These are phyloP conservation scores for Penicillium paradoxum DNA, from an alignment of 495 filamentous ascomycete species.

Conservation along the genomic window DNA sequence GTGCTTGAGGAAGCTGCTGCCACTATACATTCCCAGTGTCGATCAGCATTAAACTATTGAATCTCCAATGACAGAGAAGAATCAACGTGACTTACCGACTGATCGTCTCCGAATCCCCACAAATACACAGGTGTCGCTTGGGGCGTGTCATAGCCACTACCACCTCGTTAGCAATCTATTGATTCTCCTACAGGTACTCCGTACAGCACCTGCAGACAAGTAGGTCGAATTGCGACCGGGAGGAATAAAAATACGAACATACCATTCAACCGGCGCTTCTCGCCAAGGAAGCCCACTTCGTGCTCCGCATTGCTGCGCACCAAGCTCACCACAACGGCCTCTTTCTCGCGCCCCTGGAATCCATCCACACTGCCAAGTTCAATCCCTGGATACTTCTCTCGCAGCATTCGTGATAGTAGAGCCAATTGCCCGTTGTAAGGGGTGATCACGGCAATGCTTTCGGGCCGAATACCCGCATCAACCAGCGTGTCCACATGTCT, in stretches of 20 bases:
- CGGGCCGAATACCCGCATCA: constrained; percentile 68
- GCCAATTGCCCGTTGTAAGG: constrained; percentile 94
- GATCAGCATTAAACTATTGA: constrained; percentile 5
- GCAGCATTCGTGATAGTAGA: constrained; percentile 66
- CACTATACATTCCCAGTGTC: constrained; percentile 40
- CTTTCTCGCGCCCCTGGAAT: constrained; percentile 96
- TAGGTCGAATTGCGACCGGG: neutral
- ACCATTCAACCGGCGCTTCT: constrained; percentile 91
- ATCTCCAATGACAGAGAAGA: neutral
- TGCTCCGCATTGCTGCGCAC: constrained; percentile 82
- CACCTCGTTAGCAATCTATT: neutral
- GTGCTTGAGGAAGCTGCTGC: constrained; percentile 72
- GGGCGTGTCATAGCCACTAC: constrained; percentile 93
- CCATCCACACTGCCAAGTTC: constrained; percentile 94
- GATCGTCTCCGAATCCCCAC: constrained; percentile 91
- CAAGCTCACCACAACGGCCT: constrained; percentile 84
- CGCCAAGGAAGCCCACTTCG: constrained; percentile 91
- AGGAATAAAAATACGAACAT: constrained; percentile 6
- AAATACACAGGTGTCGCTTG: constrained; percentile 81
- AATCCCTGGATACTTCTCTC: constrained; percentile 73
- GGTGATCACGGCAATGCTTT: constrained; percentile 89
- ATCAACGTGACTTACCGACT: constrained; percentile 59
- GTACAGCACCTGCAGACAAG: neutral
- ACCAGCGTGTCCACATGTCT: constrained; percentile 70
- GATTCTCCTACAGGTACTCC: constrained; percentile 5